These are phyloP conservation scores for Tricholoma bakamatsutake DNA, from an alignment of 768 basidiomycete genomes.

Conservation along the genomic window DNA sequence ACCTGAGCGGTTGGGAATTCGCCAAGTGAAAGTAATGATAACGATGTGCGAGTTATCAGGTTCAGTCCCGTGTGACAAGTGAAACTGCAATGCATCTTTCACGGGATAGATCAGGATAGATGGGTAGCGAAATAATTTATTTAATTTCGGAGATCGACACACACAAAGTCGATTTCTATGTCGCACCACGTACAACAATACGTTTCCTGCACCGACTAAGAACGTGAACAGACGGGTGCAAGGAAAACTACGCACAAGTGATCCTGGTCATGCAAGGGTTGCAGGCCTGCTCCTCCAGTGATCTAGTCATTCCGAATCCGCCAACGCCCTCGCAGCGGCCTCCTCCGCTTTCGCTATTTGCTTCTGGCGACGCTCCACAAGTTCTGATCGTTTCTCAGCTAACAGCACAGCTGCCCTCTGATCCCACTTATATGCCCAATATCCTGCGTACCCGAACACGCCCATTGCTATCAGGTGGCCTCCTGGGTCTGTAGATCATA, in stretches of 20 bases:
- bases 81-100: not conserved
- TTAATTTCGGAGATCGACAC: not conserved
- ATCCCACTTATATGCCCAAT: slow-evolving; percentile 70
- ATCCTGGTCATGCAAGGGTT: slow-evolving; percentile 6
- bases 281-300: not conserved
- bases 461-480: slow-evolving; percentile 67
- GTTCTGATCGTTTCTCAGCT: slow-evolving; percentile 55
- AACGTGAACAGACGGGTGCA: not conserved
- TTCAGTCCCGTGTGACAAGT: not conserved
- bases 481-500: slow-evolving; percentile 48
- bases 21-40: too few species aligned
- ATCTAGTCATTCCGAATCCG: slow-evolving; percentile 7
- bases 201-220: not conserved
- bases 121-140: not conserved
- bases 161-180: not conserved
- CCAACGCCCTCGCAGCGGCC: slow-evolving; percentile 16
- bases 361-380: slow-evolving; percentile 45
- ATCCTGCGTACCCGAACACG: slow-evolving; percentile 67
- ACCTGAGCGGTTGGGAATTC: too few species aligned
- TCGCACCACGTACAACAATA: not conserved
- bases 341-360: slow-evolving; percentile 27
- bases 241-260: not conserved
- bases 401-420: slow-evolving; percentile 54
- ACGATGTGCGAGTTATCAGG: not conserved
- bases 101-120: not conserved